Evolutionary conservation across 2,329 filamentous ascomycete genomes (phyloP).

Genomic region (Cordyceps sp.): DNA sequence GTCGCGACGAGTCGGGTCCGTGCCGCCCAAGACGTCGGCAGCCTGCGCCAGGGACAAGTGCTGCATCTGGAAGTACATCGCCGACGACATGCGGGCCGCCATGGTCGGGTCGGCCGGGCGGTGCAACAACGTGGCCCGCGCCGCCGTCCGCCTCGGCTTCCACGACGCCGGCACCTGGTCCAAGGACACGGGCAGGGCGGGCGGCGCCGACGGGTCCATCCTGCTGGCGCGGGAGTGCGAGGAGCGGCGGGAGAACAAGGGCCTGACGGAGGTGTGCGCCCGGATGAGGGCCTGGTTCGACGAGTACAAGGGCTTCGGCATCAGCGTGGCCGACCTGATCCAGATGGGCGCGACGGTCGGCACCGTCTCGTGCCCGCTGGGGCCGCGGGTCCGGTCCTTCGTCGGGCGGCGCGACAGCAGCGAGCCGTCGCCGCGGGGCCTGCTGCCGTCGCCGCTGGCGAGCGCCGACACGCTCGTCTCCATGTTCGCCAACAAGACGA

Average conservation of each 20-base stretch:
- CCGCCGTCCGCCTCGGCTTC: constrained; percentile 25
- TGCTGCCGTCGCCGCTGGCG: constrained; percentile 23
- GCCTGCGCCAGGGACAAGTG: constrained; percentile 18
- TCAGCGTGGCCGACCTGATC: constrained; percentile 34
- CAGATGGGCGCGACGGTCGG: constrained; percentile 31
- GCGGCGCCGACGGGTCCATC: constrained; percentile 27
- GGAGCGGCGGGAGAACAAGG: constrained; percentile 22
- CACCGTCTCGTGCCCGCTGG: constrained; percentile 23
- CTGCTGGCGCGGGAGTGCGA: constrained; percentile 20
- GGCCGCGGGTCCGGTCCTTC: constrained; percentile 28
- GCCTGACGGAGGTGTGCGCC: constrained; percentile 23
- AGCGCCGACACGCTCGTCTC: constrained; percentile 24
- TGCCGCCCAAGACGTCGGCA: constrained; percentile 1
- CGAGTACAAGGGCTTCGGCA: constrained; percentile 19
- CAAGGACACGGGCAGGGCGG: constrained; percentile 5
- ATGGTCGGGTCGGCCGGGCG: constrained; percentile 16
- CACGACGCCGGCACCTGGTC: constrained; percentile 26
- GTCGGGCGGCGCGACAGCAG: constrained; percentile 29
- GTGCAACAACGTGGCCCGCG: constrained; percentile 22
- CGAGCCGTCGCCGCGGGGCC: constrained; percentile 18
- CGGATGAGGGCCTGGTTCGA: constrained; percentile 19
- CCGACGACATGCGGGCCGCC: constrained; percentile 16
- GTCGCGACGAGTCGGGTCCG: not conserved
- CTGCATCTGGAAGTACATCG: constrained; percentile 24
- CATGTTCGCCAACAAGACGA: constrained; percentile 33